Base-by-base conservation (phyloP, 352 stramenopile species). In the Globisporangium okanoganense region DNA sequence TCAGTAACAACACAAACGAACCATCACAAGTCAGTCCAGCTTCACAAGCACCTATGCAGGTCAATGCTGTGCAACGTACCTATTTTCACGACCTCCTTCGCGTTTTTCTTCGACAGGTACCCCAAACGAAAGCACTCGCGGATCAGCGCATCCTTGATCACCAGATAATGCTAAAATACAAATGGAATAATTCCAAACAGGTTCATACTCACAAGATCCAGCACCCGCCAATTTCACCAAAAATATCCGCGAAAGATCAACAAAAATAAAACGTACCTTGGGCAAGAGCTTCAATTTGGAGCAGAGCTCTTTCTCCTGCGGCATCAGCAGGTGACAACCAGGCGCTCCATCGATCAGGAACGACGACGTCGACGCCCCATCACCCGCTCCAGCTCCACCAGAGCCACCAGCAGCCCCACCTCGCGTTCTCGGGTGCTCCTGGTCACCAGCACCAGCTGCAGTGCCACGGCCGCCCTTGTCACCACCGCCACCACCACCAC, bases 61-160 rank as follows among this genome's bases (percentile, higher is more conserved):
- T 33, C 2, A 22, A 31, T 7, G 5, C 25, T 31, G 20, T 20
- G 3, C 29, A 33, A 76, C 76, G 38, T 63, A 95, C 84, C 86
- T 64, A 98, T 94, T 66, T 97, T 96, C 20, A 98, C 83, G 29
- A 97, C 88, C 14, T 94, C 84, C 64, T 88, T 90, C 22, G 85
- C 82, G 48, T 78, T 86, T 52, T 87, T 80, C 68, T 90, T 79
- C 25, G 79, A 84, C 58, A 93, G 55, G 63, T 94, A 82, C 43
- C 87, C 79, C 52, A 92, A 69, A 53, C 79, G 70, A 65, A 86
- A 88, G 72, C 84, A 83, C 76, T 97, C 79, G 68, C 88, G 86
- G 70, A 99, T 90, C 16, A 99, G 65, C 14, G 87, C 94, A 38
- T 96, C 96, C 71, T 98, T 99, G 57, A 98, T 96, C 58, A 98